These are phyloP conservation scores for Globisporangium spiculum DNA, from an alignment of 352 stramenopile species.

Conservation along the genomic window DNA sequence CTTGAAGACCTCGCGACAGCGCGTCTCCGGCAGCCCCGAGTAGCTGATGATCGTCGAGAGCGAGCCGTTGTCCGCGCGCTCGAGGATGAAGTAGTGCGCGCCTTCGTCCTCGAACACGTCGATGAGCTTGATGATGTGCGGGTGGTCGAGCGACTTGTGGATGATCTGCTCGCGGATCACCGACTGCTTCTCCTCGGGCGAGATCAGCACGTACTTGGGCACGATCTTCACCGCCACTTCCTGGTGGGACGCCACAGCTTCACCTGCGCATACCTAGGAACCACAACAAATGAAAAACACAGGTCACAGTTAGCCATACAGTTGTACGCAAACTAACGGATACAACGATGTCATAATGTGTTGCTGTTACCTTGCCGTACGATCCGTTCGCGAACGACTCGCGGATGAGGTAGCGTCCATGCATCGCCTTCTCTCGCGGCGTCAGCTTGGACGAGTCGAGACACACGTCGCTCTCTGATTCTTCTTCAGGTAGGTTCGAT, in stretches of 20 bases:
- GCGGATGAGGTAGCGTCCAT: constrained; percentile 68
- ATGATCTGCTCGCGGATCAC: constrained; percentile 73
- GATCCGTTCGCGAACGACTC: constrained; percentile 69
- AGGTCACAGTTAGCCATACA: constrained; percentile 10
- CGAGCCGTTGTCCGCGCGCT: constrained; percentile 55
- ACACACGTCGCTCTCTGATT: constrained; percentile 16
- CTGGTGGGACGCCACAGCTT: constrained; percentile 48
- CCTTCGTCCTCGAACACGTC: constrained; percentile 72
- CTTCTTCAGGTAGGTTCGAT: not conserved
- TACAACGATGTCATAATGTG: not conserved
- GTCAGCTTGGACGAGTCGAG: constrained; percentile 44
- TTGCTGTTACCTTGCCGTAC: constrained; percentile 47
- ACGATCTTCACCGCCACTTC: constrained; percentile 77
- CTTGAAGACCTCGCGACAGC: constrained; percentile 49
- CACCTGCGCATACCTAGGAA: constrained; percentile 38
- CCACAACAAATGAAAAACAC: not conserved
- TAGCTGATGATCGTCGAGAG: constrained; percentile 52
- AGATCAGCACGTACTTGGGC: constrained; percentile 69
- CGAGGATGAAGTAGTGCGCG: constrained; percentile 73
- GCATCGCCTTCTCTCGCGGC: constrained; percentile 58
- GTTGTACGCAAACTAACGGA: not conserved
- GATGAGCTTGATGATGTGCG: constrained; percentile 74
- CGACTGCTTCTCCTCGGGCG: constrained; percentile 65
- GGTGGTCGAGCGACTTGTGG: constrained; percentile 59
- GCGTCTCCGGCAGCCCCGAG: constrained; percentile 44